These are phyloP conservation scores for Nicotiana rustica DNA, from an alignment of 305 asterid species.

Conservation along the genomic window DNA sequence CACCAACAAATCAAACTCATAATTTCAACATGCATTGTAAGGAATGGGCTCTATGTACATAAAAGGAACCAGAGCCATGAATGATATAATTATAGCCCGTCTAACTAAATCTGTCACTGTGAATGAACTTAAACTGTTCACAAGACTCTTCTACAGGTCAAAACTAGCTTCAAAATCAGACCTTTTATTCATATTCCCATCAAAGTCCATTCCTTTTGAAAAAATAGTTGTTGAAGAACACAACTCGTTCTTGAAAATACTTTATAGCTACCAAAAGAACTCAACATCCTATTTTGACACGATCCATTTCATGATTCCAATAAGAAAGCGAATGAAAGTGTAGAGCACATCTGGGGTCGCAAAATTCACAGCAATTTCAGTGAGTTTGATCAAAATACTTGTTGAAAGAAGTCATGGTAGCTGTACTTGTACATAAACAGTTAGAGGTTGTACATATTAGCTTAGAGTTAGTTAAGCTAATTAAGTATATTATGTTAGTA, in stretches of 20 bases:
- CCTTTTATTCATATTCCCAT: slow-evolving; percentile 61
- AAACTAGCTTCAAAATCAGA: slow-evolving; percentile 71
- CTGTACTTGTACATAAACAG: too few relatives aligned
- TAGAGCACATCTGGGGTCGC: slow-evolving; percentile 85
- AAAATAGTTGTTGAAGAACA: slow-evolving; percentile 53
- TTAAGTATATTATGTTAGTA: too few relatives aligned
- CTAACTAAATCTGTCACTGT: slow-evolving; percentile 54
- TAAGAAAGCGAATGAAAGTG: slow-evolving; percentile 53
- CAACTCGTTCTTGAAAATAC: slow-evolving; percentile 57
- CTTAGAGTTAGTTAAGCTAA: too few relatives aligned
- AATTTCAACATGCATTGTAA: slow-evolving; percentile 63
- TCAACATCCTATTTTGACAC: slow-evolving; percentile 48
- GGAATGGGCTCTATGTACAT: slow-evolving; percentile 80
- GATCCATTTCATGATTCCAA: slow-evolving; percentile 58
- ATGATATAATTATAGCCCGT: slow-evolving; percentile 78
- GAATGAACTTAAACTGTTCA: slow-evolving; percentile 60
- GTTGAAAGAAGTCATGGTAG: too few relatives aligned
- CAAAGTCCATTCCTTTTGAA: slow-evolving; percentile 51
- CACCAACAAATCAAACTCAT: background rate
- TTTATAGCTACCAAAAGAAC: slow-evolving; percentile 31
- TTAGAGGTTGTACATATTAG: too few relatives aligned
- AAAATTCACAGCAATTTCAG: slow-evolving; percentile 48
- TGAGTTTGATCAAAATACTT: slow-evolving; percentile 3
- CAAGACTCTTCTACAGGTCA: slow-evolving; percentile 60
- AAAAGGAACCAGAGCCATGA: slow-evolving; percentile 79